phyloP scores from a whole-genome alignment of 371 early-diverging fungal genomes.

The Syncephalastrum racemosum region DNA sequence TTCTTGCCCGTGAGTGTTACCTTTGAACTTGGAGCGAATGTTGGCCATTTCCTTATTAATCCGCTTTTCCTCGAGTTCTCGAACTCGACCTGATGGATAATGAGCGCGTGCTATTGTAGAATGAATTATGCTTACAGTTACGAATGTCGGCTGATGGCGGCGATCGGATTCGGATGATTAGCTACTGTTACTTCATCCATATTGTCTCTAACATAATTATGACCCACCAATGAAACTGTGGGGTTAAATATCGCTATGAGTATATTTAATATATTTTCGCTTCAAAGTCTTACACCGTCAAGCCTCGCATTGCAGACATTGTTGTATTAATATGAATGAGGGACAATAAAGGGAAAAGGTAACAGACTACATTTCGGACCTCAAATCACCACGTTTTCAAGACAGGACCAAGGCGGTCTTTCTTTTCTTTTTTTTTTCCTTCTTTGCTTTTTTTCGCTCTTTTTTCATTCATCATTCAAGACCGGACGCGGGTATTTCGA shows the following conservation, averaged over 20 bases:
- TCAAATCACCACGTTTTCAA: background rate
- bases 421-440: background rate
- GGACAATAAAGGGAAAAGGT: constrained; percentile 4
- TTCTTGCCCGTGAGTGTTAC: constrained; percentile 36
- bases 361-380: background rate
- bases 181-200: background rate
- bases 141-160: constrained; percentile 30
- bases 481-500: constrained; percentile 31
- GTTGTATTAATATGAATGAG: constrained; percentile 4
- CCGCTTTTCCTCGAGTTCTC: constrained; percentile 95
- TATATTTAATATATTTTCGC: background rate
- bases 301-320: constrained; percentile 17
- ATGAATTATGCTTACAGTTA: constrained; percentile 37
- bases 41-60: constrained; percentile 99
- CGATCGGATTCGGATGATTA: background rate
- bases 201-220: background rate
- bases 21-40: constrained; percentile 96
- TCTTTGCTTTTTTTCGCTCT: too few relatives aligned
- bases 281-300: constrained; percentile 16
- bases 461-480: constrained; percentile 27
- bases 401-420: background rate
- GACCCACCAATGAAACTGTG: constrained; percentile 17
- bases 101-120: background rate
- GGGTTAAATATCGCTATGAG: background rate
- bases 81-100: constrained; percentile 78